A percentile compares a stretch with the other conserved stretches of the same genome.
These are phyloP conservation scores for Rickenella mellea DNA, from an alignment of 768 basidiomycete genomes.

Conservation along the genomic window DNA sequence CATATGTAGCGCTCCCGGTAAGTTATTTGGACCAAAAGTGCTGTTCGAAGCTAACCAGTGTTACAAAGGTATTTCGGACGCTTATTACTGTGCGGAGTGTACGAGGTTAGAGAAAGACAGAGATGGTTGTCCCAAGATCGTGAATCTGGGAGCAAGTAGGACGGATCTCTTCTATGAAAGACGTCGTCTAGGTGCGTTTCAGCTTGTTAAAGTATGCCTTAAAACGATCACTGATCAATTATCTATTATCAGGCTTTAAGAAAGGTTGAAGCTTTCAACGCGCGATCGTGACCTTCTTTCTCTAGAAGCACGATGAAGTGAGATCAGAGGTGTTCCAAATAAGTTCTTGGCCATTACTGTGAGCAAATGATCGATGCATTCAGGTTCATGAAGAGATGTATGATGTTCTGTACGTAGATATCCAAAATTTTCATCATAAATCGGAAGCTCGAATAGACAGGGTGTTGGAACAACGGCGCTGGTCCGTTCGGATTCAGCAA, in stretches of 20 bases:
- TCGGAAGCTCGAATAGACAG: no score
- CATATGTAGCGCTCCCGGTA: conserved; percentile 94
- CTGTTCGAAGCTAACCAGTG: no score
- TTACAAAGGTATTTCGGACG: conserved; percentile 84
- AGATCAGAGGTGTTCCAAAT: no score
- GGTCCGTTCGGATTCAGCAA: no score
- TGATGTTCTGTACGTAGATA: no score
- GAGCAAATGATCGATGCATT: no score
- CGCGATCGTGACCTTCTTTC: no score
- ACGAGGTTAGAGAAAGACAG: conserved; percentile 95
- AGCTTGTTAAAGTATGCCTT: background rate
- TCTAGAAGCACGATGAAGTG: no score
- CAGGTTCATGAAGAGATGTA: no score
- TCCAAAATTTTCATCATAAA: no score
- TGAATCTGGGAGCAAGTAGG: conserved; percentile 89
- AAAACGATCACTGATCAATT: background rate
- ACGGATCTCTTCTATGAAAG: conserved; percentile 91
- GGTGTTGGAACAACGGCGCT: no score
- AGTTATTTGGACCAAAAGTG: conserved; percentile 9
- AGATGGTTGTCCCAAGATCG: conserved; percentile 97
- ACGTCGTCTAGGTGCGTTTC: conserved; percentile 60
- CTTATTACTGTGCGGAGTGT: conserved; percentile 97
- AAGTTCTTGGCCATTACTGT: no score
- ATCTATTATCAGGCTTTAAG: conserved; percentile 51
- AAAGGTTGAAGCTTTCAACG: conserved; percentile 44